A percentile compares a stretch with the other conserved stretches of the same genome.
These are phyloP conservation scores for Ogataea hybrid DNA, from an alignment of 1,139 yeast species.

Conservation along the genomic window DNA sequence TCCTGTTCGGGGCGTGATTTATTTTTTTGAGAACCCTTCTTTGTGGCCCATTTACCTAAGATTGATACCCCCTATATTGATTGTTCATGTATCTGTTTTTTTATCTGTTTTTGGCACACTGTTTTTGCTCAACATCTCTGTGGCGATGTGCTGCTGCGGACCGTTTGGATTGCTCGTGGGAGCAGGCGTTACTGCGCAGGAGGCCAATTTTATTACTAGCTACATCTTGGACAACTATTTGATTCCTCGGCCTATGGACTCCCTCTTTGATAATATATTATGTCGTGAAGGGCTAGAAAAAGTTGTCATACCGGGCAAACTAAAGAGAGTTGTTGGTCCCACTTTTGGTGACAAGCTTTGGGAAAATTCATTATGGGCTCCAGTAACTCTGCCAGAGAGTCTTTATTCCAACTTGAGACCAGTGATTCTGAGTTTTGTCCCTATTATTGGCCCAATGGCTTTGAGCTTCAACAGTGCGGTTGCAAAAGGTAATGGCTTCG, in stretches of 20 bases:
- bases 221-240: constrained; percentile 24
- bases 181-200: constrained; percentile 22
- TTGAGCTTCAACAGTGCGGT: constrained; percentile 20
- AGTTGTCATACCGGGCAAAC: constrained; percentile 31
- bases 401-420: constrained; percentile 11
- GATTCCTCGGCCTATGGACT: constrained; percentile 25
- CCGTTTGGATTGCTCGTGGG: constrained; percentile 29
- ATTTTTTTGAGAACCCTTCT: constrained; percentile 22
- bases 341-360: constrained; percentile 22
- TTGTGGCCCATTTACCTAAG: constrained; percentile 27
- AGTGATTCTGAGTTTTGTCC: constrained; percentile 20
- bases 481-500: constrained; percentile 18
- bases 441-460: constrained; percentile 25
- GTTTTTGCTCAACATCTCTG: constrained; percentile 25
- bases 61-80: constrained; percentile 22
- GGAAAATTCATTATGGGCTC: constrained; percentile 18
- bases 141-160: constrained; percentile 23
- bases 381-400: constrained; percentile 13
- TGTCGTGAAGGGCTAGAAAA: constrained; percentile 27
- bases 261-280: constrained; percentile 27
- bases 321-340: constrained; percentile 28
- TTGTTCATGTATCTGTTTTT: constrained; percentile 21
- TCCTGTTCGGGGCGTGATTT: constrained; percentile 26
- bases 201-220: constrained; percentile 24
- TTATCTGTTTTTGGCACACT: constrained; percentile 19